These are phyloP conservation scores for Melastoma candidum DNA, from an alignment of 441 rosid species.

Conservation along the genomic window DNA sequence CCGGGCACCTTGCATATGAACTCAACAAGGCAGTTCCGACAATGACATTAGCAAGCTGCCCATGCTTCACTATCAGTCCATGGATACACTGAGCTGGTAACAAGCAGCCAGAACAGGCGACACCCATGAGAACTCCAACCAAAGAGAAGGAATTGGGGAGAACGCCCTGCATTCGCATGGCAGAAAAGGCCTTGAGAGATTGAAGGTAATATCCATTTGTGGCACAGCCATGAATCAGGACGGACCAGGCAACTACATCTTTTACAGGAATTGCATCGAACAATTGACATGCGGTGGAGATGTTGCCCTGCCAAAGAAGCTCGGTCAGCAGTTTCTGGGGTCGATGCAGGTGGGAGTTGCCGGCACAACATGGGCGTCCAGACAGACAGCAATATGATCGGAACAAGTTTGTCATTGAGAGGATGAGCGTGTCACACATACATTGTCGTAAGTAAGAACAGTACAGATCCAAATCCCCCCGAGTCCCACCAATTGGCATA, in stretches of 20 bases:
- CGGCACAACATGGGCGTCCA: neutral
- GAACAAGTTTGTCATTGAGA: too few relatives aligned
- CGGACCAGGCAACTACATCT: constrained; percentile 29
- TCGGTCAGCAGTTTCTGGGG: constrained; percentile 16
- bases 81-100: constrained; percentile 23
- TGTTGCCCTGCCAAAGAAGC: constrained; percentile 15
- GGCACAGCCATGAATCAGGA: constrained; percentile 30
- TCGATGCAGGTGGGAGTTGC: neutral
- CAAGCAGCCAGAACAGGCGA: constrained; percentile 11
- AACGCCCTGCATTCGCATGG: constrained; percentile 23
- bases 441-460: too few relatives aligned
- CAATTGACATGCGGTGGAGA: constrained; percentile 23
- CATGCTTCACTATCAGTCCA: constrained; percentile 24
- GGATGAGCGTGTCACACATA: too few relatives aligned
- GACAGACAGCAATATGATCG: too few relatives aligned
- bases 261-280: constrained; percentile 25
- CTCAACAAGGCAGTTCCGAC: constrained; percentile 29
- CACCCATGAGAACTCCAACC: constrained; percentile 30
- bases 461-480: too few relatives aligned
- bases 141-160: constrained; percentile 32
- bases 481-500: too few relatives aligned
- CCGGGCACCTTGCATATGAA: constrained; percentile 30
- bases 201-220: constrained; percentile 20
- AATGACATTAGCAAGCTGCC: constrained; percentile 20
- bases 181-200: constrained; percentile 22